phyloP scores from a whole-genome alignment of 805 yeast species.

The Cyberlindnera subsufficiens region DNA sequence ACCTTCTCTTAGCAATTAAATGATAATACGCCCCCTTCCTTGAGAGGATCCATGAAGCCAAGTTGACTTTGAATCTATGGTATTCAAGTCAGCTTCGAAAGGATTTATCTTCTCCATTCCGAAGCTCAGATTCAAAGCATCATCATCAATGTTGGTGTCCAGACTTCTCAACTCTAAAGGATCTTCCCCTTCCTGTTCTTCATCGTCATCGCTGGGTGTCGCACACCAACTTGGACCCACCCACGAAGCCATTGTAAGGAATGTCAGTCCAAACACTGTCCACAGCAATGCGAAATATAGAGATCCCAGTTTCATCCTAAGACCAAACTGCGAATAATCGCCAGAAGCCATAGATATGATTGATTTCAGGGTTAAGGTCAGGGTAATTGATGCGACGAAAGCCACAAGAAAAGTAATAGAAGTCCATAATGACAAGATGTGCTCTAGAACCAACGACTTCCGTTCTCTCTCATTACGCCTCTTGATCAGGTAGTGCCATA shows the following conservation, averaged over 20 bases:
- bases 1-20: no score
- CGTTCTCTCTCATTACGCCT: background rate
- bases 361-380: constrained; percentile 26
- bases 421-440: constrained; percentile 32
- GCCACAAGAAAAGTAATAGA: constrained; percentile 28
- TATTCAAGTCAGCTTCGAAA: no score
- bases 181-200: constrained; percentile 4
- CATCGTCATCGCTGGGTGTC: constrained; percentile 28
- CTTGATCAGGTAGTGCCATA: constrained; percentile 23
- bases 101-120: no score
- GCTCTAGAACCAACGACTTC: constrained; percentile 23
- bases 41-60: no score
- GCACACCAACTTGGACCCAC: constrained; percentile 50
- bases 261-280: constrained; percentile 25
- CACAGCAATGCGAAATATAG: constrained; percentile 38
- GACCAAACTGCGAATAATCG: constrained; percentile 41
- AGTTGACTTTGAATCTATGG: no score
- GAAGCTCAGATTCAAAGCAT: background rate
- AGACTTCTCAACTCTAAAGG: background rate
- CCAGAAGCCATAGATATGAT: constrained; percentile 5
- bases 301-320: constrained; percentile 35
- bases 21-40: no score
- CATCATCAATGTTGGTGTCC: background rate
- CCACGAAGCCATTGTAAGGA: constrained; percentile 27
- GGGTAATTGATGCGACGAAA: constrained; percentile 25